phyloP scores from a whole-genome alignment of 768 basidiomycete species.

The Suillus lakei region DNA sequence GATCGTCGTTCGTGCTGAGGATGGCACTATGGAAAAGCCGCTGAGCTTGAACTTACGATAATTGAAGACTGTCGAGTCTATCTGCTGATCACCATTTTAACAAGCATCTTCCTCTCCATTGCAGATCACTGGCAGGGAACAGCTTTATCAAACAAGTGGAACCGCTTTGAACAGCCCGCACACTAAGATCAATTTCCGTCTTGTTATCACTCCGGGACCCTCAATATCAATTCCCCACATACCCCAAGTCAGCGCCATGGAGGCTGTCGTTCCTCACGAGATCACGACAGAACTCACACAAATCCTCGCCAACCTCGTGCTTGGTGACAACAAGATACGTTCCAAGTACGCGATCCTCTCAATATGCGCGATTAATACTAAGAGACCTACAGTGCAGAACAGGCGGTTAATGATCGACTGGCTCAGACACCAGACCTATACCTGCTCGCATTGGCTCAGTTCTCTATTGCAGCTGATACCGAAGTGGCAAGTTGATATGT shows the following conservation, averaged over 20 bases:
- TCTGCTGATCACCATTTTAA: not conserved
- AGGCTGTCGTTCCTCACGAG: slow-evolving; percentile 54
- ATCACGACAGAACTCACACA: slow-evolving; percentile 80
- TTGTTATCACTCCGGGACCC: not conserved
- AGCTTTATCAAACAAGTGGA: not conserved
- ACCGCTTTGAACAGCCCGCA: slow-evolving; percentile 1
- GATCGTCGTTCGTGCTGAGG: not conserved
- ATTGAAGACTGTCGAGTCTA: not conserved
- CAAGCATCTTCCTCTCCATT: not conserved
- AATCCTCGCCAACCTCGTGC: slow-evolving; percentile 82
- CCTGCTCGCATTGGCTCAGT: slow-evolving; percentile 78
- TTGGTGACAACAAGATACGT: slow-evolving; percentile 84
- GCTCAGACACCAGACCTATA: slow-evolving; percentile 81
- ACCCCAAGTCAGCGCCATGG: slow-evolving; percentile 25
- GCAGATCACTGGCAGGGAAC: slow-evolving; percentile 1
- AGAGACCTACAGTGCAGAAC: slow-evolving; percentile 62
- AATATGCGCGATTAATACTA: slow-evolving; percentile 4
- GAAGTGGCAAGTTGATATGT: slow-evolving; percentile 64
- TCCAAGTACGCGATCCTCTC: slow-evolving; percentile 50
- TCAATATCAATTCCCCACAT: not conserved
- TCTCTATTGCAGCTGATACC: slow-evolving; percentile 75
- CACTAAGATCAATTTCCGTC: not conserved
- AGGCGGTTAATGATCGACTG: slow-evolving; percentile 80
- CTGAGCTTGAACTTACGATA: slow-evolving; percentile 3
- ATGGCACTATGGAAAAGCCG: not conserved